Conservation (phyloP, 345 rosid species). For the Brassica napus region DNA sequence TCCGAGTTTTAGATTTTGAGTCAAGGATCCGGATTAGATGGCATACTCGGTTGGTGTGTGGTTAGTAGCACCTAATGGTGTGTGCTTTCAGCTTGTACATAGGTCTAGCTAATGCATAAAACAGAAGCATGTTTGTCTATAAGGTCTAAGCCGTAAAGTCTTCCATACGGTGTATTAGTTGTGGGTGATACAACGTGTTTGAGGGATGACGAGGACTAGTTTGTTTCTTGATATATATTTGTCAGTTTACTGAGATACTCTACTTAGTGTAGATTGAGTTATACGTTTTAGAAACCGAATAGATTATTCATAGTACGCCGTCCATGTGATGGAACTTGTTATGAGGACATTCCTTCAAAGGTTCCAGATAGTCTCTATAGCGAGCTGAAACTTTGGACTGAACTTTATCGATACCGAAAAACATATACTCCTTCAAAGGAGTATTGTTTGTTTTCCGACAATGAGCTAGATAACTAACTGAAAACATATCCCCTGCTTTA, state of each 20-base stretch:
- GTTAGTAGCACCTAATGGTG: background rate
- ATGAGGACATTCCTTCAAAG: conserved; percentile 15
- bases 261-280: background rate
- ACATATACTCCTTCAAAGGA: background rate
- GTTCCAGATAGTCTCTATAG: background rate
- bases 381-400: conserved; percentile 35
- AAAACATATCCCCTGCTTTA: background rate
- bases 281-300: background rate
- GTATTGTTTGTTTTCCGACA: background rate
- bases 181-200: conserved; percentile 4
- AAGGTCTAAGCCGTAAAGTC: background rate
- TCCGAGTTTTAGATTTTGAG: background rate
- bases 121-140: background rate
- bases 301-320: background rate
- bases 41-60: background rate
- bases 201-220: conserved; percentile 30
- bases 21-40: background rate
- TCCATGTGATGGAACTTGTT: conserved; percentile 19
- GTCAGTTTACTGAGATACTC: background rate
- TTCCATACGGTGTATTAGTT: background rate
- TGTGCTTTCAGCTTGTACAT: background rate
- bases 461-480: background rate
- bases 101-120: background rate
- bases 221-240: conserved; percentile 11
- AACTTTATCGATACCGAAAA: conserved; percentile 2